Conservation (phyloP, 2,329 filamentous ascomycete species). For the Hypocrella siamensis region DNA sequence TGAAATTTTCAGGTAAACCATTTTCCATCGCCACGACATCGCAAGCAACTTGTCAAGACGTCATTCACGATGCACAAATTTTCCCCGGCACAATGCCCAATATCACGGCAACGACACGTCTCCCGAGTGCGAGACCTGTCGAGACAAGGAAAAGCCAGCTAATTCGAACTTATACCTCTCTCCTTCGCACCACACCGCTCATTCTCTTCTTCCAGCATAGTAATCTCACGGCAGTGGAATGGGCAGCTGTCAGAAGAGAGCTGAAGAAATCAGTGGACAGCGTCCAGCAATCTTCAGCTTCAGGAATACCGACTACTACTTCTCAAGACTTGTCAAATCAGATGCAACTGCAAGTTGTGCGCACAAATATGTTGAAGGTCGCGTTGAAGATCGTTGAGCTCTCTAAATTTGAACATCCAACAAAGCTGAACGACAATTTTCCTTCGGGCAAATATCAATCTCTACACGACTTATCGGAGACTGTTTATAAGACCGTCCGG, state of each 20-base stretch:
- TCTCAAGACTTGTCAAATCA: constrained; percentile 36
- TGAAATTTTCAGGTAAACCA: neutral
- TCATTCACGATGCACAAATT: no score
- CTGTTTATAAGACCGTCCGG: constrained; percentile 34
- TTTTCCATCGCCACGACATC: constrained; percentile 11
- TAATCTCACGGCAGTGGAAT: constrained; percentile 54
- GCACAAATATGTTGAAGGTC: constrained; percentile 77
- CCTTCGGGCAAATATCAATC: constrained; percentile 17
- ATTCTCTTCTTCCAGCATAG: constrained; percentile 69
- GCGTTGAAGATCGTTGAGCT: constrained; percentile 80
- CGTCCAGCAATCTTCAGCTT: constrained; percentile 18
- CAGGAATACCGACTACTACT: constrained; percentile 6
- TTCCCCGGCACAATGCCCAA: neutral
- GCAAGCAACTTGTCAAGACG: neutral
- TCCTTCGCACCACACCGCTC: constrained; percentile 71
- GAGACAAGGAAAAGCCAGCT: constrained; percentile 86
- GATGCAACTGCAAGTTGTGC: constrained; percentile 68
- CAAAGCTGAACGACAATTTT: constrained; percentile 14
- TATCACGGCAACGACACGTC: constrained; percentile 28
- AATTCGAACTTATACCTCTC: constrained; percentile 68
- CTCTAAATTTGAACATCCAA: constrained; percentile 38
- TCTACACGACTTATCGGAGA: constrained; percentile 35
- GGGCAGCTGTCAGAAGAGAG: constrained; percentile 27
- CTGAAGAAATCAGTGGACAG: constrained; percentile 25
- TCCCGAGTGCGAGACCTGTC: constrained; percentile 71